Evolutionary conservation across 2,329 filamentous ascomycete species (phyloP), one percentile per base, ranked within the genome.

Genomic region (Beauveria scarabaeidicola): DNA sequence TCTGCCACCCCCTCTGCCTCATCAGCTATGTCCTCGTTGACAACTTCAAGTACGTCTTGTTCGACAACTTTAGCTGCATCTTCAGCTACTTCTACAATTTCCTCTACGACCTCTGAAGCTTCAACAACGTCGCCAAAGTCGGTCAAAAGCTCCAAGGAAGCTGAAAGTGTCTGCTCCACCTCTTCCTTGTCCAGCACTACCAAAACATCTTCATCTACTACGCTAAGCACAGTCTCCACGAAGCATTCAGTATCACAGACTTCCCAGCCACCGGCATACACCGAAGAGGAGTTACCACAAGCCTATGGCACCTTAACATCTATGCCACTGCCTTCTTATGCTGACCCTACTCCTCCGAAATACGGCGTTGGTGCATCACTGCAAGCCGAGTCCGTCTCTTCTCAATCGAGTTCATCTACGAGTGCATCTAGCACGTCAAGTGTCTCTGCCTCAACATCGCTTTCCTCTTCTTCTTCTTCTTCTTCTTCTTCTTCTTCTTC

Each of bases 221-320:
- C 25, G 13, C 6, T 8, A n/a, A 58, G 40, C 19, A 36, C 38
- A 9, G 8, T 29, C 15, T 51, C 44, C 17, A 7, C 41, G 3
- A 43, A 11, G 9, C 29, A 13, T 21, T 17, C 29, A 15, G 5
- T 11, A 6, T 54, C 43, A 10, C 52, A 52, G 6, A 15, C 50
- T 15, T 21, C 29, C 7, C 27, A 38, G 21, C 41, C 43, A 15
- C 50, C 40, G 13, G 50, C 57, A 21, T 59, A 59, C 19, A 59
- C 57, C 5, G 11, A 44, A 17, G 19, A 53, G 5, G 13, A 21
- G 3, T 36, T 40, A 8, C 57, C 50, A 17, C 57, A 47, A 40
- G 57, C 57, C 17, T 59, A 59, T 13, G 57, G 21, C n/a, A 47
- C 40, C 3, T 48, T 53, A 9, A 59, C 57, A 47, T 32, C 57